Percentiles rank a stretch among this genome's conserved stretches.
Evolutionary conservation across 768 basidiomycete species (phyloP).

Genomic region (Tylopilus felleus): DNA sequence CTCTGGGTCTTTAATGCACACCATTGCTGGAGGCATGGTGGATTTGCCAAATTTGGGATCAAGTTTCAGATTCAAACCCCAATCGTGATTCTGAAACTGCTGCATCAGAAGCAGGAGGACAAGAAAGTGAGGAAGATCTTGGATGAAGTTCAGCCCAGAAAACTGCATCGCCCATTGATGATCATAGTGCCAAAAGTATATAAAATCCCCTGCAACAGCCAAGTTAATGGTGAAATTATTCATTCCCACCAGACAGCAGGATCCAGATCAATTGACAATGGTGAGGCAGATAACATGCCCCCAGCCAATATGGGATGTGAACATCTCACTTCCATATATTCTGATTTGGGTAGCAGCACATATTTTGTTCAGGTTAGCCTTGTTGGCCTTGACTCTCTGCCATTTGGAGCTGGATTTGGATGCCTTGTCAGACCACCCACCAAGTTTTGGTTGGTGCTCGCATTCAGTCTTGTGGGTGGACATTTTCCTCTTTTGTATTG

Average conservation of each 20-base stretch:
- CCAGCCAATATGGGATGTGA: constrained; percentile 5
- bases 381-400: background rate
- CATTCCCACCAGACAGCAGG: too few species aligned
- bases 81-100: background rate
- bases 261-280: too few species aligned
- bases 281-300: constrained; percentile 1
- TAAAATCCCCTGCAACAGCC: background rate
- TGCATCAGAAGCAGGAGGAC: background rate
- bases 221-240: too few species aligned
- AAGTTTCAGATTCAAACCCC: background rate
- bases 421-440: background rate
- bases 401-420: background rate
- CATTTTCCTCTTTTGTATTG: background rate
- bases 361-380: background rate
- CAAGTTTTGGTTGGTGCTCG: background rate
- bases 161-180: background rate
- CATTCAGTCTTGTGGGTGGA: background rate
- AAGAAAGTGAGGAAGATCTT: background rate
- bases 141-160: background rate
- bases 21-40: background rate
- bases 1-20: background rate
- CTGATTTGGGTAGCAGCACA: background rate
- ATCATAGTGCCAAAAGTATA: constrained; percentile 5
- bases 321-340: background rate
- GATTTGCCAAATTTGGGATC: background rate